phyloP scores from a whole-genome alignment of 2,329 filamentous ascomycete genomes.

The Pseudovirgaria hyperparasitica region DNA sequence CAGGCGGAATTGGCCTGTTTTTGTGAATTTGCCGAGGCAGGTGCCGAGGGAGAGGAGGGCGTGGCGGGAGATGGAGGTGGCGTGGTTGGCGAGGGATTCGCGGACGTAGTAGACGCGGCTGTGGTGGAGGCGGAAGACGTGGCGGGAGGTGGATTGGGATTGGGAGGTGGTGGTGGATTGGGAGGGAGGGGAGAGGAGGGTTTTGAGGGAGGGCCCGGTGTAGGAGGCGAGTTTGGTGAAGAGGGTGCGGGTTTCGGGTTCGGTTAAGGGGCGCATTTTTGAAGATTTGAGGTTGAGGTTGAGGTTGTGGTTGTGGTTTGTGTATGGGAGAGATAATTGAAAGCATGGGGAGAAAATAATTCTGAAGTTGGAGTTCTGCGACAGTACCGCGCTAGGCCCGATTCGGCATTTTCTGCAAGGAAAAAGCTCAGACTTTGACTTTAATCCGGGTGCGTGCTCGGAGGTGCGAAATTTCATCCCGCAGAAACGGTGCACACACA shows the following conservation, averaged over 20 bases:
- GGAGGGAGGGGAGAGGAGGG: constrained; percentile 39
- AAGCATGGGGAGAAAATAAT: constrained; percentile 8
- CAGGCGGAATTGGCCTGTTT: constrained; percentile 87
- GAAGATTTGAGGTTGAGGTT: constrained; percentile 1
- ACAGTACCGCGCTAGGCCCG: no score
- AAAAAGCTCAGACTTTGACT: no score
- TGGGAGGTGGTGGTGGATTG: constrained; percentile 10
- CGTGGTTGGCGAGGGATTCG: constrained; percentile 79
- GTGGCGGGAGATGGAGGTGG: constrained; percentile 70
- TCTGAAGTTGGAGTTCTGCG: constrained; percentile 11
- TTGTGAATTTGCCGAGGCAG: constrained; percentile 65
- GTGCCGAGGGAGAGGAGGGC: constrained; percentile 79
- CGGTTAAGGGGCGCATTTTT: constrained; percentile 70
- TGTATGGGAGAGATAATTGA: constrained; percentile 3
- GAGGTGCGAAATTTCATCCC: no score
- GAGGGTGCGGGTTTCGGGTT: constrained; percentile 64
- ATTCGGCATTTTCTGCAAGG: background rate
- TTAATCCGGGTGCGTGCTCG: no score
- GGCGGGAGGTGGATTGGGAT: constrained; percentile 23
- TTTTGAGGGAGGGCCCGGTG: constrained; percentile 73
- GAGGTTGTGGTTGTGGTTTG: constrained; percentile 2
- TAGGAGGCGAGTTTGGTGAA: constrained; percentile 93
- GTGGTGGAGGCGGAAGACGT: constrained; percentile 51
- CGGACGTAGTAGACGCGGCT: constrained; percentile 86
- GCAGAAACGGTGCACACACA: no score